These are phyloP conservation scores for Pichia occidentalis DNA, from an alignment of 805 yeast species.

Conservation along the genomic window DNA sequence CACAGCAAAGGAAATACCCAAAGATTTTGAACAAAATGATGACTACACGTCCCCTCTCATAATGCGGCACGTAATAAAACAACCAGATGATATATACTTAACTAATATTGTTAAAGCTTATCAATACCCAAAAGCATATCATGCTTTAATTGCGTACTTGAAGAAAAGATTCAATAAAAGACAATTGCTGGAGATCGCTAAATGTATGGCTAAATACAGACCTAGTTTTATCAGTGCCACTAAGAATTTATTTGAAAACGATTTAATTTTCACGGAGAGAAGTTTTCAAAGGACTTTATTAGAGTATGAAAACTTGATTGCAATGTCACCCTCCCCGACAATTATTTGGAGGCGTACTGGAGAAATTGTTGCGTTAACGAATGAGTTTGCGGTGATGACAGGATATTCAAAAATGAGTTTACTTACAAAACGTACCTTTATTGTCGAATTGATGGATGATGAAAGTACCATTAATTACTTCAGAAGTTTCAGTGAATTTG, in stretches of 20 bases:
- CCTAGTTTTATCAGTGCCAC: conserved; percentile 77
- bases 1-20: conserved; percentile 38
- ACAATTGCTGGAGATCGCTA: conserved; percentile 38
- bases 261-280: conserved; percentile 55
- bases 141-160: conserved; percentile 49
- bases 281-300: conserved; percentile 49
- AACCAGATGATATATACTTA: conserved; percentile 42
- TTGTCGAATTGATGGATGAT: conserved; percentile 80
- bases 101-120: conserved; percentile 40
- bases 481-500: conserved; percentile 60
- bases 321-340: conserved; percentile 68
- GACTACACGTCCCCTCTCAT: conserved; percentile 53
- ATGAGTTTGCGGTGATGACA: conserved; percentile 64
- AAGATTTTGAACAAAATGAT: conserved; percentile 31
- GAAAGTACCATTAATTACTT: conserved; percentile 67
- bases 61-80: conserved; percentile 50
- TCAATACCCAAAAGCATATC: conserved; percentile 59
- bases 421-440: conserved; percentile 54
- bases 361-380: conserved; percentile 72
- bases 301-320: conserved; percentile 51
- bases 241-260: conserved; percentile 64
- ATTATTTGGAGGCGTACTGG: conserved; percentile 85
- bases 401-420: conserved; percentile 56
- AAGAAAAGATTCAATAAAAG: conserved; percentile 41
- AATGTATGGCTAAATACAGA: conserved; percentile 57